Percentiles rank a stretch among this genome's conserved stretches.
Evolutionary conservation across 2,329 filamentous ascomycete genomes (phyloP).

Genomic region (Fusarium sterilihyphosum): DNA sequence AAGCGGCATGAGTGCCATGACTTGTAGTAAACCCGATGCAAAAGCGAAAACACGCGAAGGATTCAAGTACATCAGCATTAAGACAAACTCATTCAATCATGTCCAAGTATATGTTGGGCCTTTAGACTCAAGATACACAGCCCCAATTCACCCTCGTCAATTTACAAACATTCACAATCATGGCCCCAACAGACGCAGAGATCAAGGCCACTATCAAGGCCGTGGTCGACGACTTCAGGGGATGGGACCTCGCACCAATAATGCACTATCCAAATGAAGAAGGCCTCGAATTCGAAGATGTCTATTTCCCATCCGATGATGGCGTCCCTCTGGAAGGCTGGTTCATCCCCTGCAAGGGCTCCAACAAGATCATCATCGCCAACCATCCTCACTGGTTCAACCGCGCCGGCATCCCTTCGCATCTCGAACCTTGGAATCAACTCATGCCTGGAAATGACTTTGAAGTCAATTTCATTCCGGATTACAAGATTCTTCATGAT

Average conservation of each 20-base stretch:
- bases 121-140: not conserved
- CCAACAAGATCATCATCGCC: constrained; percentile 27
- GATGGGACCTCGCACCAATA: constrained; percentile 21
- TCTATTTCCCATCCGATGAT: constrained; percentile 26
- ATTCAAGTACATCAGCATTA: not conserved
- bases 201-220: constrained; percentile 6
- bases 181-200: constrained; percentile 8
- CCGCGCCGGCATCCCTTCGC: constrained; percentile 21
- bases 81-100: not conserved
- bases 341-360: constrained; percentile 24
- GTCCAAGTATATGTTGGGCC: not conserved
- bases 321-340: constrained; percentile 23
- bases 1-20: not conserved
- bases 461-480: constrained; percentile 30
- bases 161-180: not conserved
- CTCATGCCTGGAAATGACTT: constrained; percentile 30
- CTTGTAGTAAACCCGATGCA: not conserved
- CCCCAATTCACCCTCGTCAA: not conserved
- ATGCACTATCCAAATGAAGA: constrained; percentile 21
- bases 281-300: constrained; percentile 16
- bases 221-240: constrained; percentile 24
- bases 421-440: constrained; percentile 12
- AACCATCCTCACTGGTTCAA: constrained; percentile 34
- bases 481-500: constrained; percentile 32
- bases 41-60: not conserved